Conservation (phyloP, 176 grass and related monocot species). For the Puya raimondii region DNA sequence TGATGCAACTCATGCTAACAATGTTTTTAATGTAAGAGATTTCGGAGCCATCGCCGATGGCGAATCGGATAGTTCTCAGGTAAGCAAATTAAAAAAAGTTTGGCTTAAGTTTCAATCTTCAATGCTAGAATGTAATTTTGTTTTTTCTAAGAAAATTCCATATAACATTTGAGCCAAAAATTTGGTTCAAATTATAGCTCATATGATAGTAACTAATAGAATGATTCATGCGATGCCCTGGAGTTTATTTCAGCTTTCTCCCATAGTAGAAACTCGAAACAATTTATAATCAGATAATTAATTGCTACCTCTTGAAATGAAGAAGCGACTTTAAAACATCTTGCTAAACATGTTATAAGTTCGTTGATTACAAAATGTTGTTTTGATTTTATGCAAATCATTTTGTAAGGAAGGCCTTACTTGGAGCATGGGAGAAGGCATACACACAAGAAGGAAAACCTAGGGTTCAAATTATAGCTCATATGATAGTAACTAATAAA, state of each 20-base stretch:
- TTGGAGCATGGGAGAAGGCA: constrained; percentile 2
- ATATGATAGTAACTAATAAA: no score
- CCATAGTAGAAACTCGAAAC: no score
- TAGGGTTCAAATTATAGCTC: background rate
- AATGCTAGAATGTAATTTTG: background rate
- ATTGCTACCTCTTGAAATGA: no score
- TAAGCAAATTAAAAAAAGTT: background rate
- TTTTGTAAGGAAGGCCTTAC: background rate
- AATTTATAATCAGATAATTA: no score
- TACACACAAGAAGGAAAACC: background rate
- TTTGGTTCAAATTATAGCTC: no score
- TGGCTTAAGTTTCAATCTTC: background rate
- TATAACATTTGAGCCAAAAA: no score
- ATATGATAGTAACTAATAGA: no score
- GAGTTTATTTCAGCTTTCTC: no score
- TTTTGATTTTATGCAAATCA: background rate
- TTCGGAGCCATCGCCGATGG: background rate
- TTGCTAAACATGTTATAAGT: background rate
- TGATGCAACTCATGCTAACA: background rate
- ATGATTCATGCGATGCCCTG: no score
- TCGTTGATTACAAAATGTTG: background rate
- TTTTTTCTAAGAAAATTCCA: no score
- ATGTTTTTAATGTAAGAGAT: background rate
- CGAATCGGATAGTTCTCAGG: background rate
- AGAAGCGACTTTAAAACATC: no score